Percentiles rank a stretch among this genome's conserved stretches.
Conservation (phyloP, 306 rosid genomes). For the Quercus berberidifolia region DNA sequence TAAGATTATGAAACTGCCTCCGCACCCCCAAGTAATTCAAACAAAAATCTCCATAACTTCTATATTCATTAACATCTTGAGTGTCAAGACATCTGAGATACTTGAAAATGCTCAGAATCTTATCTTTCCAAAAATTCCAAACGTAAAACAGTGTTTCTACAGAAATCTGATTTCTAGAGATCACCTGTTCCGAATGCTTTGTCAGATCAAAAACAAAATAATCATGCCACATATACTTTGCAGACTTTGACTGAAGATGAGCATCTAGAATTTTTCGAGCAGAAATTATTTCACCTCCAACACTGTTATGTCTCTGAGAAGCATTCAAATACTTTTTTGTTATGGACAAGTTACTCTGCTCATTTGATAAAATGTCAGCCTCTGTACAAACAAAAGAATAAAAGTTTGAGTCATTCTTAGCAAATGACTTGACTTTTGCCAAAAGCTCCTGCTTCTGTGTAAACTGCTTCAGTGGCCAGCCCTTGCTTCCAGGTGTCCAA, state of each 20-base stretch:
- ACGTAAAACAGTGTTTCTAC: conserved; percentile 49
- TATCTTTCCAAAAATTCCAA: conserved; percentile 72
- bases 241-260: conserved; percentile 37
- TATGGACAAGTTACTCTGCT: conserved; percentile 9
- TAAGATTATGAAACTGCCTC: conserved; percentile 18
- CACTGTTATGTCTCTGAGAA: conserved; percentile 32
- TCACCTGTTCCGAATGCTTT: conserved; percentile 22
- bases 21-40: conserved; percentile 56
- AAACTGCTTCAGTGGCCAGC: conserved; percentile 67
- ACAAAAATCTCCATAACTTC: conserved; percentile 38
- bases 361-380: conserved; percentile 41
- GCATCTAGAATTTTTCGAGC: conserved; percentile 56
- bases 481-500: conserved; percentile 60
- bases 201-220: conserved; percentile 24
- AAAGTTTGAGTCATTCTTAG: conserved; percentile 33
- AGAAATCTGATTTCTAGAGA: conserved; percentile 37
- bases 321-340: conserved; percentile 29
- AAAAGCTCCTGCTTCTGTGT: conserved; percentile 41
- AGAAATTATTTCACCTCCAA: conserved; percentile 52
- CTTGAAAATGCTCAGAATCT: conserved; percentile 29
- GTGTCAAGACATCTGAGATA: conserved; percentile 31
- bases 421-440: conserved; percentile 43
- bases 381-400: conserved; percentile 40
- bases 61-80: conserved; percentile 22
- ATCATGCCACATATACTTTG: conserved; percentile 41